Evolutionary conservation across 768 basidiomycete genomes (phyloP).

Genomic region (Chiua virens): DNA sequence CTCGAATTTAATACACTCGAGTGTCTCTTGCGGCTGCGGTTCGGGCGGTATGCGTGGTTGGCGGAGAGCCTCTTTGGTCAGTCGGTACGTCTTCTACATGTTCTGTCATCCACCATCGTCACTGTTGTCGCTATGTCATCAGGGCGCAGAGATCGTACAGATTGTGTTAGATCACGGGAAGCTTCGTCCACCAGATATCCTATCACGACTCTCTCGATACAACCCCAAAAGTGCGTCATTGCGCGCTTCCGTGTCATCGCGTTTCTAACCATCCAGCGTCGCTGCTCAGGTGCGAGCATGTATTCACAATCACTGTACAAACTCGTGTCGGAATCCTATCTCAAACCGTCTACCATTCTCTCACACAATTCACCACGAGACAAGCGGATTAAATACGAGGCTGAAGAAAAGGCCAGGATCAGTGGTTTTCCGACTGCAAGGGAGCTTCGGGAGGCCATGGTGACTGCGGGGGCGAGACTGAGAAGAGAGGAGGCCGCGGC

Average conservation of each 20-base stretch:
- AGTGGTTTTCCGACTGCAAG: conserved; percentile 78
- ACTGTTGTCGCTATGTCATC: neutral
- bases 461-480: conserved; percentile 59
- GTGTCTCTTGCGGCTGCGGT: conserved; percentile 78
- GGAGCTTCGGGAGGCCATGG: conserved; percentile 71
- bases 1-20: conserved; percentile 83
- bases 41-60: conserved; percentile 78
- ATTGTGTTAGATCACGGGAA: conserved; percentile 84
- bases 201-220: conserved; percentile 47
- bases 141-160: conserved; percentile 79
- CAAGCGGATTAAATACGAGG: conserved; percentile 77
- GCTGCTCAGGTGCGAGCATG: conserved; percentile 32
- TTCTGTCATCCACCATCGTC: neutral
- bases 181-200: conserved; percentile 71
- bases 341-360: conserved; percentile 75
- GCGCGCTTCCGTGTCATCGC: conserved; percentile 5
- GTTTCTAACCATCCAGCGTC: neutral
- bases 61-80: conserved; percentile 71
- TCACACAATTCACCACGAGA: conserved; percentile 82
- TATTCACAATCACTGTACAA: conserved; percentile 66
- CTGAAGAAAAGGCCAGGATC: conserved; percentile 74
- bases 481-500: conserved; percentile 73
- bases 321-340: conserved; percentile 69
- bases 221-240: conserved; percentile 57
- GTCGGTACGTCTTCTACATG: conserved; percentile 46